phyloP scores from a whole-genome alignment of 2,329 filamentous ascomycete genomes.

The Penicillium sp. region DNA sequence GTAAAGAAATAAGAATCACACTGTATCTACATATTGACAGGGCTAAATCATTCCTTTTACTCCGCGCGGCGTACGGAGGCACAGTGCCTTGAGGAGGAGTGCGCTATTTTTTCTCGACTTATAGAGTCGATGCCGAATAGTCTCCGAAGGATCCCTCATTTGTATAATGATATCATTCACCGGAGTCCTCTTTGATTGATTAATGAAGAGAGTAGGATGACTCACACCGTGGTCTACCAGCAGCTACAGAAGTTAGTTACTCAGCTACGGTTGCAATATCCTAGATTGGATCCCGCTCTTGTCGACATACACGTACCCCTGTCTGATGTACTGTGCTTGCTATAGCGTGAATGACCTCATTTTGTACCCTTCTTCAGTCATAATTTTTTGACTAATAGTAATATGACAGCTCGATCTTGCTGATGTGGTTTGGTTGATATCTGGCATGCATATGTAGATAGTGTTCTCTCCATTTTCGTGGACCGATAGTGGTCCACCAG shows the following conservation, averaged over 20 bases:
- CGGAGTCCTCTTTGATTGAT: not conserved
- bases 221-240: not conserved
- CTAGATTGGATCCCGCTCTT: not conserved
- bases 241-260: not conserved
- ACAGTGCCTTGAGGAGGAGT: not conserved
- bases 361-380: not conserved
- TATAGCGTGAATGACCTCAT: not conserved
- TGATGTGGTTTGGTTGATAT: not conserved
- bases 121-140: not conserved
- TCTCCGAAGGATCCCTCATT: constrained; percentile 1
- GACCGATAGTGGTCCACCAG: not conserved
- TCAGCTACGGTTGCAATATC: not conserved
- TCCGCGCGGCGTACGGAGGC: not conserved
- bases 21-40: not conserved
- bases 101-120: not conserved
- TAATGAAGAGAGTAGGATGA: not conserved
- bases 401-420: not conserved
- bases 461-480: constrained; percentile 1
- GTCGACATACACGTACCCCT: not conserved
- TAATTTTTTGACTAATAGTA: not conserved
- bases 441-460: not conserved
- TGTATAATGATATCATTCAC: not conserved
- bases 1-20: not conserved
- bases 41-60: not conserved
- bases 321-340: not conserved